Evolutionary conservation across 2,329 filamentous ascomycete genomes (phyloP), one percentile per base, ranked within the genome.

Genomic region (Sordariomycetes sp.): DNA sequence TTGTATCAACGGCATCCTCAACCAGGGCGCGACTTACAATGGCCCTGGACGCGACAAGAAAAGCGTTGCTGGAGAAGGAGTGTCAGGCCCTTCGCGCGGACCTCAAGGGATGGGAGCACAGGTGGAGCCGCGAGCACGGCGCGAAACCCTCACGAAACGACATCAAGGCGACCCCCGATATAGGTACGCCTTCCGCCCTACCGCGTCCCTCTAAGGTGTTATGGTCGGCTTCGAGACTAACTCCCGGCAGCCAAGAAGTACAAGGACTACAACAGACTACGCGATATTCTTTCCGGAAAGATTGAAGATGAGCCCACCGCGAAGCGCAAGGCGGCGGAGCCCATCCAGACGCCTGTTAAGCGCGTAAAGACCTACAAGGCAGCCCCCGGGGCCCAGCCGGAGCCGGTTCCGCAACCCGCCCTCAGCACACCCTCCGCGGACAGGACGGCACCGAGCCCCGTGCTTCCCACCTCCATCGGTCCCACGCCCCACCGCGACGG

Each of bases 401-500:
- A 56, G 25, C 39, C 45, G 5, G 15, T 24, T 13, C 10, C 22
- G 4, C 24, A 17, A 3, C 50, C 55, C 20, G 55, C 75, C 54
- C 74, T 75, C 64, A 72, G 73, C 51, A 84, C 82, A 1, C 82
- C 84, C 1, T 78, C 77, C 1, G 72, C 77, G 51, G 74, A 77
- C 42, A 74, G 81, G 34, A 81, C 45, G n/a, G 57, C 55, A 0
- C 55, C 56, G n/a, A 82, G 80, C 58, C 80, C 82, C 1, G 70
- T 70, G 0, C 74, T 77, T 12, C 80, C 81, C 2, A 82, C 80
- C 5, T 79, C 77, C 1, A 79, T 94, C 60, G 87, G 87, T 2
- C 89, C 89, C 1, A 94, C 89, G 13, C 89, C 89, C 2, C 89
- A 92, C 65, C 82, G 84, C 60, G 86, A 92, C 66, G 89, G 89